phyloP scores from a whole-genome alignment of 495 filamentous ascomycete genomes.

The Trichocladium uniseriatum region DNA sequence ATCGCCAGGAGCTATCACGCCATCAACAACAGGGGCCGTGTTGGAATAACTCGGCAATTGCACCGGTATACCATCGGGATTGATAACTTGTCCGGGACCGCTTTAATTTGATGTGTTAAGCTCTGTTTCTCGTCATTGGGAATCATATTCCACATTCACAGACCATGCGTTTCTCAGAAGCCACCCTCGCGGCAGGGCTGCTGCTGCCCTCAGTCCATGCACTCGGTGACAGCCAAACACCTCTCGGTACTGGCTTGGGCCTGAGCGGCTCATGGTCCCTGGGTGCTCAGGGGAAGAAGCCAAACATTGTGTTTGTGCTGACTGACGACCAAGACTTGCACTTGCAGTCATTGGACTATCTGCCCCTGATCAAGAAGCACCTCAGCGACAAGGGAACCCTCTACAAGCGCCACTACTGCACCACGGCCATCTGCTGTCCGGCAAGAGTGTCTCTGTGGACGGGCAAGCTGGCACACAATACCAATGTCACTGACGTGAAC shows the following conservation, averaged over 20 bases:
- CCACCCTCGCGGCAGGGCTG: constrained; percentile 14
- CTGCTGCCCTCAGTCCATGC: constrained; percentile 6
- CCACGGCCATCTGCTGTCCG: constrained; percentile 56
- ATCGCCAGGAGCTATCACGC: no score
- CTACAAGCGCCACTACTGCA: constrained; percentile 52
- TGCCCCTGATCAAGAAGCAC: constrained; percentile 44
- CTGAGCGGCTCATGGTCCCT: not conserved
- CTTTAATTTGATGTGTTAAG: no score
- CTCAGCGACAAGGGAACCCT: constrained; percentile 46
- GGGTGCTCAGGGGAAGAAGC: constrained; percentile 15
- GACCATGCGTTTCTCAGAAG: constrained; percentile 13
- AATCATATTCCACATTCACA: no score
- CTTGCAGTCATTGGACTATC: constrained; percentile 50
- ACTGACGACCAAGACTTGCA: constrained; percentile 60
- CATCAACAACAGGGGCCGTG: no score
- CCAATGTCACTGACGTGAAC: constrained; percentile 61
- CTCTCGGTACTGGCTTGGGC: not conserved
- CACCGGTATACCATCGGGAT: no score
- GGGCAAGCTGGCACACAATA: constrained; percentile 61
- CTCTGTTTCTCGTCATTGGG: no score
- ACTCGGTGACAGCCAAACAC: constrained; percentile 4
- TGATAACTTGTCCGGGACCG: no score
- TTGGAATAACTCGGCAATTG: no score
- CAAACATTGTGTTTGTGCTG: constrained; percentile 56
- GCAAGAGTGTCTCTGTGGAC: constrained; percentile 56